Evolutionary conservation across 2,329 filamentous ascomycete species (phyloP).

Genomic region (Zymoseptoria crescenta): DNA sequence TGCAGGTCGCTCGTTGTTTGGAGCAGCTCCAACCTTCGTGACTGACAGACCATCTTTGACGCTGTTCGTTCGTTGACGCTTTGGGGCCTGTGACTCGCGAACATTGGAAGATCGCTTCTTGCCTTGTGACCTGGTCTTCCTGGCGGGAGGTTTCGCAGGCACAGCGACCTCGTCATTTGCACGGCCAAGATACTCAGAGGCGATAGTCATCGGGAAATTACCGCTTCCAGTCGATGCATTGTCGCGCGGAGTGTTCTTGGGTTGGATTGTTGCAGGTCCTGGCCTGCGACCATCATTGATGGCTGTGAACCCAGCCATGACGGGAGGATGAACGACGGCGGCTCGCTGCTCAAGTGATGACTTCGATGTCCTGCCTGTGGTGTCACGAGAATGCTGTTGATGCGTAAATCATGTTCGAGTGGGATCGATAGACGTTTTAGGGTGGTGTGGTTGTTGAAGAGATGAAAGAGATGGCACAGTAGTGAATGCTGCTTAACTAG

Average conservation of each 20-base stretch:
- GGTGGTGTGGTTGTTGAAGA: not conserved
- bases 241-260: not conserved
- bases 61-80: slow-evolving; percentile 12
- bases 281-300: slow-evolving; percentile 10
- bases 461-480: not conserved
- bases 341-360: not conserved
- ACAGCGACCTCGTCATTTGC: slow-evolving; percentile 1
- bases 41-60: slow-evolving; percentile 7
- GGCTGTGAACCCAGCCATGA: slow-evolving; percentile 15
- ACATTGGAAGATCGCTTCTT: slow-evolving; percentile 11
- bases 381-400: not conserved
- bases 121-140: slow-evolving; percentile 8
- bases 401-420: not conserved
- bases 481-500: not conserved
- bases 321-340: not conserved
- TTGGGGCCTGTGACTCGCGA: slow-evolving; percentile 1
- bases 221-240: not conserved
- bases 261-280: not conserved
- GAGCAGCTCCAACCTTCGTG: slow-evolving; percentile 4
- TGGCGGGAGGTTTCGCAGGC: not conserved
- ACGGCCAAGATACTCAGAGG: slow-evolving; percentile 12
- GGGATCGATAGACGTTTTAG: not conserved
- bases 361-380: not conserved
- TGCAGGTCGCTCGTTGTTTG: not conserved
- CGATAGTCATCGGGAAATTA: slow-evolving; percentile 2